Evolutionary conservation across 73 alveolate genomes (phyloP).

Genomic region (Tetrahymena borealis): DNA sequence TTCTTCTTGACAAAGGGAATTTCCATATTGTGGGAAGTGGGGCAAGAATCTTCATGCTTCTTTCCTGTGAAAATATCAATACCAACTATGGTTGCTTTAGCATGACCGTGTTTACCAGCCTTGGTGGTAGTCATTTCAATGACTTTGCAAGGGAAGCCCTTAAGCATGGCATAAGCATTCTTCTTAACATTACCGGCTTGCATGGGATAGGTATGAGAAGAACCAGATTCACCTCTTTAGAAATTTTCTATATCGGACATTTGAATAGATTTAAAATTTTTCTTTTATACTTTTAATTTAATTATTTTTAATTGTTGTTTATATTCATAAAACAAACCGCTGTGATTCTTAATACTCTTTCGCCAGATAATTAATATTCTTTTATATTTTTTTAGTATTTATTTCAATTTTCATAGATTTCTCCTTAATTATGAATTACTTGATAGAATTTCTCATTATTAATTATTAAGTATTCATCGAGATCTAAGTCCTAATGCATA

Average conservation of each 20-base stretch:
- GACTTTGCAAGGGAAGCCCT: constrained; percentile 51
- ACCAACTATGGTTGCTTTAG: constrained; percentile 47
- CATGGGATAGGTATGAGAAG: constrained; percentile 14
- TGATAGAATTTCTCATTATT: too few species aligned
- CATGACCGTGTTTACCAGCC: constrained; percentile 63
- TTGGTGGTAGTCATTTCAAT: constrained; percentile 42
- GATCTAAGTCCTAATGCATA: too few species aligned
- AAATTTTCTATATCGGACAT: not conserved
- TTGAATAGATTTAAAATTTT: not conserved
- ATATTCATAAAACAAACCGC: not conserved
- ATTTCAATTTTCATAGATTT: not conserved
- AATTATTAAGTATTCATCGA: too few species aligned
- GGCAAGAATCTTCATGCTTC: constrained; percentile 51
- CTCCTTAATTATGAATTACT: too few species aligned
- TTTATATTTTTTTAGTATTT: not conserved
- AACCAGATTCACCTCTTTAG: constrained; percentile 12
- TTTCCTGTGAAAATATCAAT: constrained; percentile 51
- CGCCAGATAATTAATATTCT: not conserved
- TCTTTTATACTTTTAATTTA: not conserved
- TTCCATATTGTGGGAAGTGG: constrained; percentile 68
- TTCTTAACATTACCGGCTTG: constrained; percentile 37
- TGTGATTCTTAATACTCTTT: not conserved
- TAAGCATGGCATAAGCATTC: constrained; percentile 27
- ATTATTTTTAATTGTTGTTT: not conserved
- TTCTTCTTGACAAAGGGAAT: constrained; percentile 59